Evolutionary conservation across 2,329 filamentous ascomycete species (phyloP).

Genomic region (Trichoderma polysporum): DNA sequence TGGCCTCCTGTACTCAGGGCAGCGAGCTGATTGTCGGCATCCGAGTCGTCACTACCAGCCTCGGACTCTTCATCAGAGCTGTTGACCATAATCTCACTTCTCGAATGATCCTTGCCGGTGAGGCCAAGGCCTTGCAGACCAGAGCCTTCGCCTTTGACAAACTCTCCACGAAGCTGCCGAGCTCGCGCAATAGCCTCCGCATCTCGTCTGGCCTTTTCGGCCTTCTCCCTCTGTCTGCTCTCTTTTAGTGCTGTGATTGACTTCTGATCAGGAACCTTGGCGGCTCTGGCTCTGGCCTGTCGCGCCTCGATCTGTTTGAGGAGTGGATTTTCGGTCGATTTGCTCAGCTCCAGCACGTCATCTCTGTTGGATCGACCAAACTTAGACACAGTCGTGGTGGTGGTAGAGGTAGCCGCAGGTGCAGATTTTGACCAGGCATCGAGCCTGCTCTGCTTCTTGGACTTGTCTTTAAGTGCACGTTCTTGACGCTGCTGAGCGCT

Average conservation of each 20-base stretch:
- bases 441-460: slow-evolving; percentile 59
- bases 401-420: slow-evolving; percentile 25
- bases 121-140: slow-evolving; percentile 71
- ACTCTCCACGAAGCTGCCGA: slow-evolving; percentile 46
- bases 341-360: slow-evolving; percentile 47
- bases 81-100: slow-evolving; percentile 88
- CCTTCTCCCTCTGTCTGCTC: slow-evolving; percentile 71
- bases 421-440: slow-evolving; percentile 61
- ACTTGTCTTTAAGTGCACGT: slow-evolving; percentile 34
- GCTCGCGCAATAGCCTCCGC: slow-evolving; percentile 69
- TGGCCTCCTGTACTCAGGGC: slow-evolving; percentile 49
- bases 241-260: slow-evolving; percentile 58
- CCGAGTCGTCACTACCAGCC: slow-evolving; percentile 59
- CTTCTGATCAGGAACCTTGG: slow-evolving; percentile 38
- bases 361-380: slow-evolving; percentile 43
- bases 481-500: slow-evolving; percentile 28
- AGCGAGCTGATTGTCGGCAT: slow-evolving; percentile 52
- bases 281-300: slow-evolving; percentile 30
- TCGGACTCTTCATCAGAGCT: slow-evolving; percentile 74
- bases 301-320: slow-evolving; percentile 48
- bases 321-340: slow-evolving; percentile 47
- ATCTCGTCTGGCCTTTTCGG: slow-evolving; percentile 71
- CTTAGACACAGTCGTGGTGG: slow-evolving; percentile 25
- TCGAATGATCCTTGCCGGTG: slow-evolving; percentile 75
- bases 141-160: slow-evolving; percentile 67